Conservation (phyloP, 441 rosid genomes). For the Bruguiera hainesii region DNA sequence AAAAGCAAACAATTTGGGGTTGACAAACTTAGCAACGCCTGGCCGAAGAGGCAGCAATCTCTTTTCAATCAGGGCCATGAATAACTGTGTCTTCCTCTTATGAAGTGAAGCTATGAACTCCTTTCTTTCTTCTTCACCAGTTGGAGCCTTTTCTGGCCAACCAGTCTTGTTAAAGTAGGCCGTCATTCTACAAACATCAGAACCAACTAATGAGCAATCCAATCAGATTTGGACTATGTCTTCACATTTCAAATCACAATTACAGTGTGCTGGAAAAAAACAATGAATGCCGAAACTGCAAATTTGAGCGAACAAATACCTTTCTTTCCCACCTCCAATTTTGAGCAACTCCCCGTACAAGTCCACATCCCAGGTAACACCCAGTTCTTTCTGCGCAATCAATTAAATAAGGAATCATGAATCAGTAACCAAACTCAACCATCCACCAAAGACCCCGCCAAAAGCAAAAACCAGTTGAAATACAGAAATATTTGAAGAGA, state of each 20-base stretch:
- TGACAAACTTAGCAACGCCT: conserved; percentile 77
- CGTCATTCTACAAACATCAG: conserved; percentile 62
- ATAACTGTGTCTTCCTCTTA: conserved; percentile 78
- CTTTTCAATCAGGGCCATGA: conserved; percentile 91
- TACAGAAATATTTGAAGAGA: neutral
- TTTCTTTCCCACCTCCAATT: conserved; percentile 96
- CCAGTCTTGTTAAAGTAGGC: conserved; percentile 83
- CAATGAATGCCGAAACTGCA: neutral
- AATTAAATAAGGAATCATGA: neutral
- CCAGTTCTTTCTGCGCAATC: conserved; percentile 60
- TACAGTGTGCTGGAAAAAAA: neutral
- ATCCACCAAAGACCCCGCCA: neutral
- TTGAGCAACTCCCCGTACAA: conserved; percentile 88
- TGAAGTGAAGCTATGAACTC: conserved; percentile 86
- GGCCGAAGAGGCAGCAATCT: conserved; percentile 91
- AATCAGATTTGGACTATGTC: neutral
- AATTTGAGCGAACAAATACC: conserved; percentile 34
- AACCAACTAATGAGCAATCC: conserved; percentile 6
- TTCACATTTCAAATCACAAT: too few relatives aligned
- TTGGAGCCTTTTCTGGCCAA: conserved; percentile 93
- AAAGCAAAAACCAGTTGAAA: conserved; percentile 2
- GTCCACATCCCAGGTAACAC: conserved; percentile 88
- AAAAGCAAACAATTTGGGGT: conserved; percentile 19
- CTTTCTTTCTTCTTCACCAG: conserved; percentile 79
- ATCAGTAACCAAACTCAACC: neutral